Conservation (phyloP, 2,329 filamentous ascomycete species). For the Paraconiothyrium sp. region DNA sequence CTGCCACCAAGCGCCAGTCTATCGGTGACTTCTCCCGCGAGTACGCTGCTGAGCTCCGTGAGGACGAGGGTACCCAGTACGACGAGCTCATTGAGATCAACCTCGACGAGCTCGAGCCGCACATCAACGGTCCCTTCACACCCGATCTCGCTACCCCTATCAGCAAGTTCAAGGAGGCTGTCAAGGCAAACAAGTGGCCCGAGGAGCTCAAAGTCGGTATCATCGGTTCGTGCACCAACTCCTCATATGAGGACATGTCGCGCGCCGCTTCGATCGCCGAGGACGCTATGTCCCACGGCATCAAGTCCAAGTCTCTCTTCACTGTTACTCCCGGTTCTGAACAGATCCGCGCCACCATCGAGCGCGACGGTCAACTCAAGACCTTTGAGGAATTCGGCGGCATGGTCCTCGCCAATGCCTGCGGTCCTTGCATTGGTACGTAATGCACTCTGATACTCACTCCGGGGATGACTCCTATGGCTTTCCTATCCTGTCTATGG, state of each 20-base stretch:
- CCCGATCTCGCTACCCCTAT: slow-evolving; percentile 97
- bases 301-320: slow-evolving; percentile 94
- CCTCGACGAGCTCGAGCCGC: slow-evolving; percentile 91
- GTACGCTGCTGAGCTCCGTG: slow-evolving; percentile 85
- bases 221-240: slow-evolving; percentile 99
- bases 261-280: slow-evolving; percentile 90
- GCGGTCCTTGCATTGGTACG: slow-evolving; percentile 71
- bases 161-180: slow-evolving; percentile 94
- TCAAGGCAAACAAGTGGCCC: slow-evolving; percentile 95
- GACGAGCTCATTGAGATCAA: slow-evolving; percentile 97
- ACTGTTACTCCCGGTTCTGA: slow-evolving; percentile 96
- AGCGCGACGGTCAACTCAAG: slow-evolving; percentile 83
- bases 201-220: slow-evolving; percentile 95
- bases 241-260: slow-evolving; percentile 88
- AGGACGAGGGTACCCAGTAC: slow-evolving; percentile 92
- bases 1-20: slow-evolving; percentile 85
- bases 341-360: slow-evolving; percentile 77
- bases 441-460: background rate
- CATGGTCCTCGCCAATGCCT: slow-evolving; percentile 93
- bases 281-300: slow-evolving; percentile 88
- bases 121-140: slow-evolving; percentile 99
- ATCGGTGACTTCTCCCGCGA: slow-evolving; percentile 90
- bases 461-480: no score
- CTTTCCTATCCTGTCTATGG: background rate
- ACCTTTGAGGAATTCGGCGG: slow-evolving; percentile 97